Evolutionary conservation across 1,139 yeast genomes (phyloP).

Genomic region (Candida glucosophila): DNA sequence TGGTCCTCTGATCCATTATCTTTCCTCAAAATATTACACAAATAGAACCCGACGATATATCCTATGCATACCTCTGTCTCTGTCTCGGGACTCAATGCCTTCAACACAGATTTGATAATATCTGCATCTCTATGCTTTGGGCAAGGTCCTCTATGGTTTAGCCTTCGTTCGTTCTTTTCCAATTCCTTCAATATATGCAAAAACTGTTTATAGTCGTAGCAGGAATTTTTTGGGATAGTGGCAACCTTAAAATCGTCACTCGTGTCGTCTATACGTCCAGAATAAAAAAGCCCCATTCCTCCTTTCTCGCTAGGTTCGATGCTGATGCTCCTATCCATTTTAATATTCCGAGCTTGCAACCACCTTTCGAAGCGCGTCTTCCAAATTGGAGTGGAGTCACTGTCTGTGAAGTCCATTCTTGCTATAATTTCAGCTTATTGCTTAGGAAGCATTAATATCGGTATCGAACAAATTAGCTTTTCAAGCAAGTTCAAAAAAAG

Average conservation of each 20-base stretch:
- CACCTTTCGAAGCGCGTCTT: slow-evolving; percentile 7
- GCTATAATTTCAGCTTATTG: background rate
- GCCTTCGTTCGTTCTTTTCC: slow-evolving; percentile 12
- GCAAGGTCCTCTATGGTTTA: slow-evolving; percentile 8
- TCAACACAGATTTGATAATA: slow-evolving; percentile 15
- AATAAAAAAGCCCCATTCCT: slow-evolving; percentile 26
- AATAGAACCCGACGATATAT: slow-evolving; percentile 18
- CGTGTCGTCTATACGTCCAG: slow-evolving; percentile 3
- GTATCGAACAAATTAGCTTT: too few relatives aligned
- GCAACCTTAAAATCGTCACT: slow-evolving; percentile 14
- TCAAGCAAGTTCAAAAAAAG: too few relatives aligned
- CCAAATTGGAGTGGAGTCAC: too few relatives aligned
- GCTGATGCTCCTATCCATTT: slow-evolving; percentile 9
- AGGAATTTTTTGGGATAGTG: slow-evolving; percentile 22
- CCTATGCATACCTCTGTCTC: slow-evolving; percentile 25
- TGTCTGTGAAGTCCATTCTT: too few relatives aligned
- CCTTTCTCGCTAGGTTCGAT: slow-evolving; percentile 20
- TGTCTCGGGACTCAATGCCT: slow-evolving; percentile 12
- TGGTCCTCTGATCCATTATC: slow-evolving; percentile 4
- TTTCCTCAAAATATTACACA: slow-evolving; percentile 6
- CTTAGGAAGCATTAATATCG: slow-evolving; percentile 1
- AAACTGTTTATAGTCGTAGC: slow-evolving; percentile 22
- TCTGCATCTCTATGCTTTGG: slow-evolving; percentile 8
- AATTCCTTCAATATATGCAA: slow-evolving; percentile 13
- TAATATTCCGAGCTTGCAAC: slow-evolving; percentile 1